phyloP scores from a whole-genome alignment of 768 basidiomycete genomes.

The Dentipellis fragilis region DNA sequence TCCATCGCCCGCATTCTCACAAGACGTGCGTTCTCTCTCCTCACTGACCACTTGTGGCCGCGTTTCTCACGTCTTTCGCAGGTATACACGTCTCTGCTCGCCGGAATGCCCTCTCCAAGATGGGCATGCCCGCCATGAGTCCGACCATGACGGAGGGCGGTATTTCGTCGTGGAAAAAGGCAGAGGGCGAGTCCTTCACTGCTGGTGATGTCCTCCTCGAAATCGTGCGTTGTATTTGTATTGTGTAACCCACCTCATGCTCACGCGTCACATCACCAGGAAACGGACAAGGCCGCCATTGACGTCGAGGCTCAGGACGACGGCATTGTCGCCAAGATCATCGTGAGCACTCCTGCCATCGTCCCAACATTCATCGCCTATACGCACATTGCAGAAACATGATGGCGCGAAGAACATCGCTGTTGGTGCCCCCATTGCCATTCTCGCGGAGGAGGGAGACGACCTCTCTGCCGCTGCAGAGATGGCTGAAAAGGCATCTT shows the following conservation, averaged over 20 bases:
- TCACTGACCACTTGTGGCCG: conserved; percentile 39
- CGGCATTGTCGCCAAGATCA: conserved; percentile 92
- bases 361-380: not conserved
- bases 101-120: conserved; percentile 72
- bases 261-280: conserved; percentile 35
- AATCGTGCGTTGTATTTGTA: conserved; percentile 48
- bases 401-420: conserved; percentile 83
- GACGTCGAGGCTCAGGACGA: conserved; percentile 99
- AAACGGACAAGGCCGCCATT: conserved; percentile 99
- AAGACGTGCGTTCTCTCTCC: conserved; percentile 56
- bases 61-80: conserved; percentile 21
- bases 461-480: conserved; percentile 78
- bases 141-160: conserved; percentile 99
- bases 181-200: conserved; percentile 84
- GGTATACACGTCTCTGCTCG: conserved; percentile 79
- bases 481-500: conserved; percentile 53
- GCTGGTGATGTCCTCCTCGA: conserved; percentile 93
- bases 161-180: conserved; percentile 95
- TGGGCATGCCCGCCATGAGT: conserved; percentile 98
- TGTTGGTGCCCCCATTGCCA: conserved; percentile 85
- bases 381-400: conserved; percentile 36
- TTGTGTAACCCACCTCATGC: conserved; percentile 9
- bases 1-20: conserved; percentile 54
- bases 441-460: conserved; percentile 92
- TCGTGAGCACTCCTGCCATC: conserved; percentile 41